A percentile compares a stretch with the other conserved stretches of the same genome.
phyloP scores from a whole-genome alignment of 139 green algal species.

The Limnomonas spitsbergensis region DNA sequence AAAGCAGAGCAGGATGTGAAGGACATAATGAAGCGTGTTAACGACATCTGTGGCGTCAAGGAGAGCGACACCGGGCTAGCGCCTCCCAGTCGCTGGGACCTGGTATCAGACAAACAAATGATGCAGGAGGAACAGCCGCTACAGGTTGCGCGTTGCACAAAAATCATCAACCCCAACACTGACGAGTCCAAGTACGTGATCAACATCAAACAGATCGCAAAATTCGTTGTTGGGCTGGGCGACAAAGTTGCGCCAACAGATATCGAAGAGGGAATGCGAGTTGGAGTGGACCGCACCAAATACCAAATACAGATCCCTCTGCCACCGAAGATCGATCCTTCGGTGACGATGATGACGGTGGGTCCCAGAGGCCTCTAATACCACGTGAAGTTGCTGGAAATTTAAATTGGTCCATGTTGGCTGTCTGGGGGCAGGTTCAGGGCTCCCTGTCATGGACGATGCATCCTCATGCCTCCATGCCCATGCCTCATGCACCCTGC shows the following conservation, averaged over 20 bases:
- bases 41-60: conserved; percentile 88
- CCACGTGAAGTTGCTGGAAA: too few species aligned
- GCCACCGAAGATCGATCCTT: conserved; percentile 97
- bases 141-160: conserved; percentile 94
- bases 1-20: conserved; percentile 80
- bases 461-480: too few species aligned
- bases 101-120: conserved; percentile 98
- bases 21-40: conserved; percentile 78
- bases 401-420: too few species aligned
- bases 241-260: conserved; percentile 97
- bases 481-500: too few species aligned
- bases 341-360: conserved; percentile 99
- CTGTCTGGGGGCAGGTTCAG: too few species aligned
- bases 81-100: conserved; percentile 95
- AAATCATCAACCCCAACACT: conserved; percentile 97
- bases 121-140: conserved; percentile 64
- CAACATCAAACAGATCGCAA: conserved; percentile 99
- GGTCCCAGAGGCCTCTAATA: too few species aligned
- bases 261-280: conserved; percentile 99
- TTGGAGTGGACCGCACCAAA: conserved; percentile 96
- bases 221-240: conserved; percentile 98
- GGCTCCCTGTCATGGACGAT: too few species aligned
- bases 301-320: conserved; percentile 98
- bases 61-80: conserved; percentile 92
- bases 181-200: conserved; percentile 99